phyloP scores from a whole-genome alignment of 2,329 filamentous ascomycete species.

The Lizonia empirigonia region DNA sequence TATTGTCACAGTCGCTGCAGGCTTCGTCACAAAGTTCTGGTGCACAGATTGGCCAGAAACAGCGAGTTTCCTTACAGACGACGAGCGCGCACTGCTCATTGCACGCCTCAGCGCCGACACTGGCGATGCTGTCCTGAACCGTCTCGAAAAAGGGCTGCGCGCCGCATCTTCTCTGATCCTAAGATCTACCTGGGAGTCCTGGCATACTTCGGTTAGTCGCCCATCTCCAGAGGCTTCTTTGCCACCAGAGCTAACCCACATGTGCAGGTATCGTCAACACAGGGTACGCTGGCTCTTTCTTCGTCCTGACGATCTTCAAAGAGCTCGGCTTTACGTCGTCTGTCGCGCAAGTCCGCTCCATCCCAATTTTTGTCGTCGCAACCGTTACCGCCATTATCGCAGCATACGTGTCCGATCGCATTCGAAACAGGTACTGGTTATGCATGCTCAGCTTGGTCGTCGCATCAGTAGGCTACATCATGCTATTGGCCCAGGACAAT shows the following conservation, averaged over 20 bases:
- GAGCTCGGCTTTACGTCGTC: conserved; percentile 48
- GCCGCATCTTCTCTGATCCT: conserved; percentile 51
- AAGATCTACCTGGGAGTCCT: conserved; percentile 37
- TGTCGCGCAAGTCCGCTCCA: conserved; percentile 46
- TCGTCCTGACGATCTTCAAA: conserved; percentile 50
- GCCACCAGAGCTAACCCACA: neutral
- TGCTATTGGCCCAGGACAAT: conserved; percentile 56
- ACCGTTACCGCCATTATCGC: conserved; percentile 43
- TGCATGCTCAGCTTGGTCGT: conserved; percentile 56
- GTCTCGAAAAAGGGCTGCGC: conserved; percentile 55
- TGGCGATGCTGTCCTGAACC: conserved; percentile 57
- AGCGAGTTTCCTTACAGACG: conserved; percentile 40
- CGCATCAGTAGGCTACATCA: conserved; percentile 60
- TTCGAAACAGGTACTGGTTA: conserved; percentile 61
- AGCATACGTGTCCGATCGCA: conserved; percentile 56
- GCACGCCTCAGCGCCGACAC: conserved; percentile 36
- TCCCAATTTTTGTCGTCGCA: conserved; percentile 49
- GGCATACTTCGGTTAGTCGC: conserved; percentile 27
- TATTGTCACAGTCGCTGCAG: conserved; percentile 40
- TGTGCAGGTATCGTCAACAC: conserved; percentile 50
- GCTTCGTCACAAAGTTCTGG: conserved; percentile 56
- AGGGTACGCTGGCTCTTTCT: conserved; percentile 53
- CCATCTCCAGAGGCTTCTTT: neutral
- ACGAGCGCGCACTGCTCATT: conserved; percentile 38
- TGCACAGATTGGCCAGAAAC: conserved; percentile 56